phyloP scores from a whole-genome alignment of 495 filamentous ascomycete species.

The Penicillium desertorum region DNA sequence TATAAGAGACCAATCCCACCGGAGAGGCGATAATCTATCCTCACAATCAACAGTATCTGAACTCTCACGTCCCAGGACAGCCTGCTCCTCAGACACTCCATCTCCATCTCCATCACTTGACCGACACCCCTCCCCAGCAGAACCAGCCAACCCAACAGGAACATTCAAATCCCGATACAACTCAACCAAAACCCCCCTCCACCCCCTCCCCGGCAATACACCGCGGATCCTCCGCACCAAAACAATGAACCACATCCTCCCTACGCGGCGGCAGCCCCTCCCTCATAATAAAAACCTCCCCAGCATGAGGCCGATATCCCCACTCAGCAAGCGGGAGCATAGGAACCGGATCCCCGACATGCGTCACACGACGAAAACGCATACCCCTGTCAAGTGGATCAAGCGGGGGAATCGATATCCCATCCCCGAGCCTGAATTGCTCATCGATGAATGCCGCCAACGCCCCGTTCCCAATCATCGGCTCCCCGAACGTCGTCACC shows the following conservation, averaged over 20 bases:
- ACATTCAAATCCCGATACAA: slow-evolving; percentile 17
- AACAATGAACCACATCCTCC: slow-evolving; percentile 68
- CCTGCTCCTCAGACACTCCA: slow-evolving; percentile 4
- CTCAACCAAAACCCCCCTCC: slow-evolving; percentile 5
- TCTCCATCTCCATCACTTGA: not conserved
- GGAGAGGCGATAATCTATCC: slow-evolving; percentile 21
- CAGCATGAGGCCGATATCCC: slow-evolving; percentile 82
- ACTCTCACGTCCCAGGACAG: slow-evolving; percentile 10
- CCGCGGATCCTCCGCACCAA: slow-evolving; percentile 63
- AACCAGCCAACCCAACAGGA: slow-evolving; percentile 10
- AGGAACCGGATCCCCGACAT: slow-evolving; percentile 84
- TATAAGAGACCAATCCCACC: slow-evolving; percentile 43
- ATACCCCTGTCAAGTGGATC: slow-evolving; percentile 16
- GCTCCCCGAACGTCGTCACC: slow-evolving; percentile 93
- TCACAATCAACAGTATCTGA: slow-evolving; percentile 5
- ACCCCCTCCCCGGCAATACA: slow-evolving; percentile 63
- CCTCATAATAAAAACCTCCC: slow-evolving; percentile 83
- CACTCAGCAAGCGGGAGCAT: slow-evolving; percentile 80
- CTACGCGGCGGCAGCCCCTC: slow-evolving; percentile 61
- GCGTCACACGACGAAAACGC: slow-evolving; percentile 78
- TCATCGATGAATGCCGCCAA: slow-evolving; percentile 67
- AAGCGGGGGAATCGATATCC: slow-evolving; percentile 13
- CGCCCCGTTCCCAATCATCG: slow-evolving; percentile 73
- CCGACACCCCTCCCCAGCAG: slow-evolving; percentile 1
- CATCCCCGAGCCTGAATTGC: slow-evolving; percentile 54